Percentiles rank a stretch among this genome's conserved stretches.
phyloP scores from a whole-genome alignment of 805 yeast genomes.

The Wickerhamomyces tratensis region DNA sequence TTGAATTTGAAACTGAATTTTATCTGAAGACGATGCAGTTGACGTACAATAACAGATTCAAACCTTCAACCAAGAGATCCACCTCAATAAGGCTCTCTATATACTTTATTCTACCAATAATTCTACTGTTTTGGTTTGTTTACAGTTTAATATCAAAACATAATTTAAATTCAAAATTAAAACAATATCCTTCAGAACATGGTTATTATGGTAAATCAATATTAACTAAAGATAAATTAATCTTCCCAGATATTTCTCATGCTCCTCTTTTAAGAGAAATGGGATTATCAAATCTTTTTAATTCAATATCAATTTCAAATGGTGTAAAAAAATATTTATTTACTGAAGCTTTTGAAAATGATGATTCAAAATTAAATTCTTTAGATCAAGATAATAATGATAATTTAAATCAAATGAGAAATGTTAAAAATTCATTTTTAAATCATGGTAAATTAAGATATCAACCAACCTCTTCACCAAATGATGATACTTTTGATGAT shows the following conservation, averaged over 20 bases:
- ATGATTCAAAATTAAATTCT: constrained; percentile 29
- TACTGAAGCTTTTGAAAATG: constrained; percentile 26
- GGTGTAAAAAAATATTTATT: constrained; percentile 24
- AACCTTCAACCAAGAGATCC: neutral
- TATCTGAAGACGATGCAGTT: neutral
- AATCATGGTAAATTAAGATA: constrained; percentile 56
- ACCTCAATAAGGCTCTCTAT: neutral
- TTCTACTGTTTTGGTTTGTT: neutral
- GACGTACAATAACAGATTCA: neutral
- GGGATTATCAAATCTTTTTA: constrained; percentile 41
- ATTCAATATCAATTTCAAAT: constrained; percentile 35
- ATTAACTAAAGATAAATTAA: constrained; percentile 39
- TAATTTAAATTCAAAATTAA: constrained; percentile 1
- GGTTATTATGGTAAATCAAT: constrained; percentile 35
- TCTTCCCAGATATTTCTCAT: constrained; percentile 71
- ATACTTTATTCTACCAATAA: neutral
- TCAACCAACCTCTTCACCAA: constrained; percentile 5
- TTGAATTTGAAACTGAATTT: too few species aligned
- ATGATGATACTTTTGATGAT: constrained; percentile 11
- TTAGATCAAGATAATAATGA: constrained; percentile 19
- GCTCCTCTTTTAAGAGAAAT: constrained; percentile 51
- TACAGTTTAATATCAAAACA: neutral
- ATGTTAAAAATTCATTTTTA: constrained; percentile 48
- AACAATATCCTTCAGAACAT: constrained; percentile 24
- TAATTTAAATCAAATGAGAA: constrained; percentile 22